phyloP scores from a whole-genome alignment of 352 stramenopile genomes.

The Phytophthora macrochlamydospora region DNA sequence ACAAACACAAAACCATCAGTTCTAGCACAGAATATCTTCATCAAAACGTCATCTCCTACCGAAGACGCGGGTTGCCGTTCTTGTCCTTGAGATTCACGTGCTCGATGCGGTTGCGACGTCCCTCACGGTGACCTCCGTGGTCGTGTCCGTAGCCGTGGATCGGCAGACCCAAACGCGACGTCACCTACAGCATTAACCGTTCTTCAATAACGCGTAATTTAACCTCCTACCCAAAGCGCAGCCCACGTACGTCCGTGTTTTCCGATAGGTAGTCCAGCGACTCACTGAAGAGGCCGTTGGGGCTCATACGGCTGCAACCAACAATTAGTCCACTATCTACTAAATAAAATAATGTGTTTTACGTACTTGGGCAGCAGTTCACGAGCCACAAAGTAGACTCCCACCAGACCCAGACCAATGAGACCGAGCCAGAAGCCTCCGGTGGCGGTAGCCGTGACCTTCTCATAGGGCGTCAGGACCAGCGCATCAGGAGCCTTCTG shows the following conservation, averaged over 20 bases:
- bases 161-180: slow-evolving; percentile 83
- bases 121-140: slow-evolving; percentile 92
- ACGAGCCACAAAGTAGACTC: slow-evolving; percentile 93
- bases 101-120: slow-evolving; percentile 95
- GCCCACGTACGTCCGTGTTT: slow-evolving; percentile 72
- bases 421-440: slow-evolving; percentile 90
- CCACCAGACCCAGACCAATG: slow-evolving; percentile 81
- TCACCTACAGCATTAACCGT: slow-evolving; percentile 47
- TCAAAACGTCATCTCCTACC: slow-evolving; percentile 25
- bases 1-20: slow-evolving; percentile 4
- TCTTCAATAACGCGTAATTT: slow-evolving; percentile 5
- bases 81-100: slow-evolving; percentile 92
- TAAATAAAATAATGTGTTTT: background rate
- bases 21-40: background rate
- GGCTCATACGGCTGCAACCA: slow-evolving; percentile 74
- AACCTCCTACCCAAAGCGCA: too few species aligned
- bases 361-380: slow-evolving; percentile 91
- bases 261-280: slow-evolving; percentile 74
- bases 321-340: slow-evolving; percentile 6
- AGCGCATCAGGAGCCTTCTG: slow-evolving; percentile 72
- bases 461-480: slow-evolving; percentile 94
- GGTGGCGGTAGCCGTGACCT: slow-evolving; percentile 91
- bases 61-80: slow-evolving; percentile 83
- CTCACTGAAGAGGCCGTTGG: slow-evolving; percentile 83
- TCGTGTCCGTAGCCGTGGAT: slow-evolving; percentile 95